These are phyloP conservation scores for Monosporascus sp. DNA, from an alignment of 2,329 filamentous ascomycete species.

Conservation along the genomic window DNA sequence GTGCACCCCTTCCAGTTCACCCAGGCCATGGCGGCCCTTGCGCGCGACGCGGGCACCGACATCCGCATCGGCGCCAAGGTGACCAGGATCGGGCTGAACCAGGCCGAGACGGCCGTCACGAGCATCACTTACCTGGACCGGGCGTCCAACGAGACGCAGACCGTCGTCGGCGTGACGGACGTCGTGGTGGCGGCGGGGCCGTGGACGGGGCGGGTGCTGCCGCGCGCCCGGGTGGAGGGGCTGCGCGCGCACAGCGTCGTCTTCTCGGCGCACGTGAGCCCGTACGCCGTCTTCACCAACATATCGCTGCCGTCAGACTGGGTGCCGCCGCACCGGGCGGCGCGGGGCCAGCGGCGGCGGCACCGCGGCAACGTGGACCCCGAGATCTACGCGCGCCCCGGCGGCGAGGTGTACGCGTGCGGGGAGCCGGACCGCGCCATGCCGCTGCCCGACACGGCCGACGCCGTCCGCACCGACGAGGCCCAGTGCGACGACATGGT, in stretches of 20 bases:
- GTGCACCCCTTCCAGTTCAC: conserved; percentile 93
- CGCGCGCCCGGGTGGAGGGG: conserved; percentile 51
- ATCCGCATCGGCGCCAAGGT: conserved; percentile 64
- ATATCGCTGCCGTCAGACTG: conserved; percentile 68
- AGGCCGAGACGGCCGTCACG: conserved; percentile 46
- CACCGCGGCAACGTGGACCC: conserved; percentile 67
- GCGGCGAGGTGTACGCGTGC: conserved; percentile 88
- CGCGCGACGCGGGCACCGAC: conserved; percentile 61
- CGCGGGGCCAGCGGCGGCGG: conserved; percentile 43
- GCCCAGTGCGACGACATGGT: conserved; percentile 78
- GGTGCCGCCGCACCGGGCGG: conserved; percentile 43
- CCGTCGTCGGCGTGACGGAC: conserved; percentile 44
- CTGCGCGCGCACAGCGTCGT: conserved; percentile 62
- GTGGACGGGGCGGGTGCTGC: conserved; percentile 58
- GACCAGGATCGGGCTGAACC: conserved; percentile 54
- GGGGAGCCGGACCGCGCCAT: conserved; percentile 75
- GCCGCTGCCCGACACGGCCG: conserved; percentile 70
- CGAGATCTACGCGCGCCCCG: conserved; percentile 88
- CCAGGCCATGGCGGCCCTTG: conserved; percentile 72
- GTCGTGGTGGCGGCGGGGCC: conserved; percentile 54
- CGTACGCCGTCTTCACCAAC: conserved; percentile 80
- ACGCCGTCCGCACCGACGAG: conserved; percentile 70
- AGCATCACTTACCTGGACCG: conserved; percentile 57
- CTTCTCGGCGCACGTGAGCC: conserved; percentile 58
- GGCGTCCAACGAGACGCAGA: conserved; percentile 27